Evolutionary conservation across 2,329 filamentous ascomycete genomes (phyloP), one percentile per base, ranked within the genome.

Genomic region (Fusarium guadeloupense): DNA sequence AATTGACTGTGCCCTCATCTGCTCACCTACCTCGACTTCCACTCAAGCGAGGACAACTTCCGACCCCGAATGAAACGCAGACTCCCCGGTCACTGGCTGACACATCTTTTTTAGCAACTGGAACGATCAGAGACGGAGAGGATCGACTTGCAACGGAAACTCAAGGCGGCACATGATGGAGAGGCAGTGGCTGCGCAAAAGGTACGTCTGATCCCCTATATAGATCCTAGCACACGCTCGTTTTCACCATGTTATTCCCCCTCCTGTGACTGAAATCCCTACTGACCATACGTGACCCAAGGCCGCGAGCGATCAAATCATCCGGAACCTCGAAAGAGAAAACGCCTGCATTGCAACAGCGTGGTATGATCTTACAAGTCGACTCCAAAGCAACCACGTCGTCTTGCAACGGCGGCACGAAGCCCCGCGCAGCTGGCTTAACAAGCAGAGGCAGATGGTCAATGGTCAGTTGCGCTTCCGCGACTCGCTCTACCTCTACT

Each of bases 321-420:
- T 91, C 70, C 85, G 86, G 64, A 90, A 88, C 67, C 83, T 96
- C 55, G 85, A 90, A 73, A 85, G 89, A 67, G 92, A 96, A 75
- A 92, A 92, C 73, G 83, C 84, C 33, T 83, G 95, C 71, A 92
- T 96, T 69, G 82, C 89, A 21, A 90, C 88, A n/a, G 92, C 92
- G 3, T 96, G 91, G 91, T 93, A 93, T 77, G 91, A 94, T 74
- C 84, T 95, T 69, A 88, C 89, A 21, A 88, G 83, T 71, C 83
- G 92, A 45, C 76, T 96, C 66, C 91, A 95, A 77, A 93, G 90
- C 78, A 94, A 93, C 73, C 90, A 91, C 60, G 89, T 94, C 35
- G 86, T 91, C 49, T 77, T 96, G 60, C 89, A 93, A 71, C 81
- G 92, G 64, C 83, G 90, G 66, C 86, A 86, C 67, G 90, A 94